Conservation (phyloP, 148 eudicot genomes). For the Rhododendron vialii region DNA sequence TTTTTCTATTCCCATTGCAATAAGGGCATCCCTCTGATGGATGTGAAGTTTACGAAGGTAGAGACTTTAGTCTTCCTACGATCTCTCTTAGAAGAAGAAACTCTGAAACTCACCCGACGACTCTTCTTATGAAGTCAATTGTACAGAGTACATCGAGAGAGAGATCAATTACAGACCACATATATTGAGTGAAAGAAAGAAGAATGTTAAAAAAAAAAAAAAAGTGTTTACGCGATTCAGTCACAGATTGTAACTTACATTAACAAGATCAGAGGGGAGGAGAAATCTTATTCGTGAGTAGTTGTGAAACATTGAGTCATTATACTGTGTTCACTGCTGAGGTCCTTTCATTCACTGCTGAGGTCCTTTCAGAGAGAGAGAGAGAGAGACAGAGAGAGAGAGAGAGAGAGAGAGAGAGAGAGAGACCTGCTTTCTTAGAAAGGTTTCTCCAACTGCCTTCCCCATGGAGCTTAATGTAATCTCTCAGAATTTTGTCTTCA, state of each 20-base stretch:
- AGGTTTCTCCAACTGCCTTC: slow-evolving; percentile 4
- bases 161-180: too few species aligned
- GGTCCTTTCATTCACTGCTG: not conserved
- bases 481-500: not conserved
- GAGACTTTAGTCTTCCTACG: too few species aligned
- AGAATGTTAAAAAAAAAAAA: not conserved
- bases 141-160: too few species aligned
- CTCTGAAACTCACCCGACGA: too few species aligned
- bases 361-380: not conserved
- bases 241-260: not conserved
- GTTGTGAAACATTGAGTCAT: too few species aligned
- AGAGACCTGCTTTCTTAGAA: not conserved
- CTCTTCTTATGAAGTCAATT: too few species aligned
- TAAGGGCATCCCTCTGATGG: too few species aligned
- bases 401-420: slow-evolving; percentile 5
- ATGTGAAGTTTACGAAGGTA: too few species aligned
- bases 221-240: not conserved
- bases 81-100: too few species aligned
- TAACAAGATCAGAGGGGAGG: not conserved
- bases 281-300: not conserved
- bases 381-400: not conserved
- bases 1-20: too few species aligned
- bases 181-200: too few species aligned
- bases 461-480: slow-evolving; percentile 2
- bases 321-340: too few species aligned